These are phyloP conservation scores for Cadophora gregata DNA, from an alignment of 2,329 filamentous ascomycete species.

Conservation along the genomic window DNA sequence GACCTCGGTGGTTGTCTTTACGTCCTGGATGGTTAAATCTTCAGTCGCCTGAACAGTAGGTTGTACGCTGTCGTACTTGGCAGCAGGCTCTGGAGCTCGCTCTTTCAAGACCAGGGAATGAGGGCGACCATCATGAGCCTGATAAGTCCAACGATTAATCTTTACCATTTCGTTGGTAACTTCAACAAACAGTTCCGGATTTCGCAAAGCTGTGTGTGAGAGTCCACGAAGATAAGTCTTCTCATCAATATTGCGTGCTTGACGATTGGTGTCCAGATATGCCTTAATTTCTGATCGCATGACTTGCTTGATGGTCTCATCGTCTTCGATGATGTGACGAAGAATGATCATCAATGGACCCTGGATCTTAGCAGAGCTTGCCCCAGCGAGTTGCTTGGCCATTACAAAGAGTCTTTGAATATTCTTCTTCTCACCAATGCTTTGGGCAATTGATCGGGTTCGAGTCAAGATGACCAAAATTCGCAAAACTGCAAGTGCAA, in stretches of 20 bases:
- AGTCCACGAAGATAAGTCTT: slow-evolving; percentile 76
- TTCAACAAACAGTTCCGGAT: slow-evolving; percentile 85
- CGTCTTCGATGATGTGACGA: slow-evolving; percentile 93
- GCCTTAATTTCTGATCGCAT: slow-evolving; percentile 88
- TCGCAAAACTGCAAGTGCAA: slow-evolving; percentile 83
- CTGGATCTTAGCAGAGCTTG: slow-evolving; percentile 76
- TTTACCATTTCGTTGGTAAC: slow-evolving; percentile 85
- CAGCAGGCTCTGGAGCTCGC: slow-evolving; percentile 20
- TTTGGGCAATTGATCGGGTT: slow-evolving; percentile 73
- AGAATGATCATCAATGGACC: slow-evolving; percentile 74
- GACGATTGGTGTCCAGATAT: slow-evolving; percentile 66
- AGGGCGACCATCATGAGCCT: slow-evolving; percentile 46
- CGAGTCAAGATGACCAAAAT: slow-evolving; percentile 89
- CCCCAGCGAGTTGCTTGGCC: slow-evolving; percentile 87
- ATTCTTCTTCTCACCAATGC: slow-evolving; percentile 85
- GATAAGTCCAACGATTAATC: slow-evolving; percentile 63
- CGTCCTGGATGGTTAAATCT: slow-evolving; percentile 49
- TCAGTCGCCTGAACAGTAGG: slow-evolving; percentile 45
- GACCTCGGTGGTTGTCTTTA: slow-evolving; percentile 66
- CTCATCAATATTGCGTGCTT: slow-evolving; percentile 69
- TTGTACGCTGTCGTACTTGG: slow-evolving; percentile 42
- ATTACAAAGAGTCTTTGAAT: slow-evolving; percentile 91
- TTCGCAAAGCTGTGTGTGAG: slow-evolving; percentile 79
- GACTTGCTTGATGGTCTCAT: slow-evolving; percentile 86
- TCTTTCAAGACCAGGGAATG: slow-evolving; percentile 46